Base-by-base conservation (phyloP, 768 basidiomycete genomes). In the Paxillus rubicundulus region DNA sequence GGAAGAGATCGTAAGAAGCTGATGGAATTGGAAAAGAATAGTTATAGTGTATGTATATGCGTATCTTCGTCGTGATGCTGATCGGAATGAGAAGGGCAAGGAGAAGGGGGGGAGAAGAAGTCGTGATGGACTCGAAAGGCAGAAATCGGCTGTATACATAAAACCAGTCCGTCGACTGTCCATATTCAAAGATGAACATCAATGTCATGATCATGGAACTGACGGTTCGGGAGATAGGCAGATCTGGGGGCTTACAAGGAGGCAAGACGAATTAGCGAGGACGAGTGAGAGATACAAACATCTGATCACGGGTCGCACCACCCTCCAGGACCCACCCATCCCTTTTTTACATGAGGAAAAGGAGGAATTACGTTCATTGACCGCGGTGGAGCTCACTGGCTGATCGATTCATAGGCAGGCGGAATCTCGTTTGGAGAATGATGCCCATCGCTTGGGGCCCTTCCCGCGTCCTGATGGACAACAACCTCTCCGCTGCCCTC, bases 341-440 rank as follows among this genome's bases (percentile, higher is more conserved):
- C 18, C 30, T 41, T 41, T 24, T 41, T 41, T n/a, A n/a, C 40
- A 41, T n/a, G n/a, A 41, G 21, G 14, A 20, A 16, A 27, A 20
- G 21, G 14, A 14, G 9, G 12, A 17, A 14, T 4, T 9, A 9
- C 20, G 6, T 20, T 20, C 12, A 5, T 12, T 10, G 9, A 30
- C 30, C 10, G 30, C 5, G 9, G 2, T 30, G 9, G 5, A 28
- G 24, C 43, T 52, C 37, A 43, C 14, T 46, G 59, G 27, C 34
- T 57, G 37, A 68, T 68, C 12, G 66, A 68, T 0, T 68, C 66
- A 45, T 68, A 68, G 2, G 66, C 24, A 10, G 66, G 66, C 0
- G 66, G 67, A 17, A 68, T 65, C 50, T 68, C 67, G 21, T 54
- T 61, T 4, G 61, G 66, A 13, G 55, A 47, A 2, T 17, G 20